These are phyloP conservation scores for Mucor circinelloides DNA, from an alignment of 371 early-diverging fungal species.

Conservation along the genomic window DNA sequence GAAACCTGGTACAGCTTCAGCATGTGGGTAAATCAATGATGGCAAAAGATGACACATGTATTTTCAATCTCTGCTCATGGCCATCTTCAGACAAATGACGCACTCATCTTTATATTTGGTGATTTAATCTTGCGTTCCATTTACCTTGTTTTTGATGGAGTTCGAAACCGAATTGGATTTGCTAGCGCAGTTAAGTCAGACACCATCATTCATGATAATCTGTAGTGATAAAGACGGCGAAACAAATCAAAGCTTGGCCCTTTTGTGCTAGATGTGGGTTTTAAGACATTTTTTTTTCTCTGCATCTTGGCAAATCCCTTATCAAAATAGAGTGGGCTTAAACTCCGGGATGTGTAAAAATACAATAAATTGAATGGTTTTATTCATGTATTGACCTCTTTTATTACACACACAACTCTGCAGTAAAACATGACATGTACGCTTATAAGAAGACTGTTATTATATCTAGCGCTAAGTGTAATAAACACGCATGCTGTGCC, in stretches of 20 bases:
- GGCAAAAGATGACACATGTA: conserved; percentile 14
- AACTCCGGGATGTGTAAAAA: background rate
- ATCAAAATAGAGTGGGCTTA: background rate
- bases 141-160: conserved; percentile 33
- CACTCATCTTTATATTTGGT: conserved; percentile 28
- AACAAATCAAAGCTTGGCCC: background rate
- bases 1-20: background rate
- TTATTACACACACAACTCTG: background rate
- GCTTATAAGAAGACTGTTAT: background rate
- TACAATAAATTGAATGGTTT: background rate
- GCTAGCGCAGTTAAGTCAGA: conserved; percentile 15
- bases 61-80: conserved; percentile 23
- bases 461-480: background rate
- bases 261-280: background rate
- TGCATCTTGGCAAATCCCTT: background rate
- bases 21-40: background rate
- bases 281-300: background rate
- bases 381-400: background rate
- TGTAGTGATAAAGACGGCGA: background rate
- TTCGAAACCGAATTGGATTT: conserved; percentile 30
- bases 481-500: background rate
- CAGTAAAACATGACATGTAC: background rate
- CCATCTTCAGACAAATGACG: conserved; percentile 18
- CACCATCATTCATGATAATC: background rate
- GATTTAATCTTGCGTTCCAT: conserved; percentile 30